Conservation (phyloP, 2,329 filamentous ascomycete species). For the Neospermospora avenae region DNA sequence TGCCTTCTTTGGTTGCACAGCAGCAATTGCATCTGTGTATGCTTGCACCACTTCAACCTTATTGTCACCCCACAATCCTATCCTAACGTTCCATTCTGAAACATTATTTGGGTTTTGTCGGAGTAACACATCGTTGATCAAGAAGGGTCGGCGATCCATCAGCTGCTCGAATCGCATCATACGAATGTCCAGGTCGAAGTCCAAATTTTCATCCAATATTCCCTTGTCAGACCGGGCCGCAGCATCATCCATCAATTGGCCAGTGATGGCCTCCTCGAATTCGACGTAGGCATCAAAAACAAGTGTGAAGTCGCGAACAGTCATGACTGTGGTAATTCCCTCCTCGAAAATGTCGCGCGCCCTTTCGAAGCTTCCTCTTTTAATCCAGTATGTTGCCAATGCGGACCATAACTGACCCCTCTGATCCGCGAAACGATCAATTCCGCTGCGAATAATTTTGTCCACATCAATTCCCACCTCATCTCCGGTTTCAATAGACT, state of each 20-base stretch:
- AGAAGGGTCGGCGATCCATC: constrained; percentile 93
- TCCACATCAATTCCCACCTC: constrained; percentile 87
- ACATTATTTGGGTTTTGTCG: constrained; percentile 97
- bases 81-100: constrained; percentile 93
- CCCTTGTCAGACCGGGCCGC: constrained; percentile 76
- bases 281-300: constrained; percentile 96
- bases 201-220: constrained; percentile 73
- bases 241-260: constrained; percentile 84
- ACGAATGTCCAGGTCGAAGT: constrained; percentile 91
- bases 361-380: constrained; percentile 85
- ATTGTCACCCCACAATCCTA: constrained; percentile 94
- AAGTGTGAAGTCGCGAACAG: constrained; percentile 92
- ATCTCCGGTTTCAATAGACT: constrained; percentile 75
- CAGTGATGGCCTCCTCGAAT: constrained; percentile 94
- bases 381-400: constrained; percentile 94
- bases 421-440: constrained; percentile 87
- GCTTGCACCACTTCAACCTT: constrained; percentile 87
- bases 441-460: constrained; percentile 87
- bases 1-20: constrained; percentile 91
- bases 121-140: constrained; percentile 92
- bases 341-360: constrained; percentile 94
- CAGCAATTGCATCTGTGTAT: constrained; percentile 89
- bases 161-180: constrained; percentile 98
- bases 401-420: constrained; percentile 93
- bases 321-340: constrained; percentile 97